Conservation (phyloP, 768 basidiomycete genomes). For the Kwoniella heveanensis region DNA sequence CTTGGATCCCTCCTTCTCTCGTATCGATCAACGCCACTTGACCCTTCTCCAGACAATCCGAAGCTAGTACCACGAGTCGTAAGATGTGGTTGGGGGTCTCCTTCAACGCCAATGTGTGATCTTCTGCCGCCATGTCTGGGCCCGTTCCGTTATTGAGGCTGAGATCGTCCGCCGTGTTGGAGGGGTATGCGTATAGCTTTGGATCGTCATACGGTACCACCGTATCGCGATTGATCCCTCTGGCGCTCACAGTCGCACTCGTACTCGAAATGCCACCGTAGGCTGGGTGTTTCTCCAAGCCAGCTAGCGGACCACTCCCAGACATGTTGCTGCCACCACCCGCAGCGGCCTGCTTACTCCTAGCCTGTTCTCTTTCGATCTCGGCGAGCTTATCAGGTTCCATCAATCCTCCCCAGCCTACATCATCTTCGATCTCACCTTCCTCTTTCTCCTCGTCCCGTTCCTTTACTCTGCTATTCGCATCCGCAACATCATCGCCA, state of each 20-base stretch:
- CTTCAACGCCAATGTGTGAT: no score
- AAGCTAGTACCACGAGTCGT: slow-evolving; percentile 39
- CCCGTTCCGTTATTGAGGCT: no score
- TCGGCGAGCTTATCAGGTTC: slow-evolving; percentile 37
- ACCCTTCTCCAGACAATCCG: slow-evolving; percentile 20
- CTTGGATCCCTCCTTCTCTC: slow-evolving; percentile 39
- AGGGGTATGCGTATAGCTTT: slow-evolving; percentile 22
- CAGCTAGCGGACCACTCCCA: background rate
- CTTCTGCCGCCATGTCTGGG: slow-evolving; percentile 4
- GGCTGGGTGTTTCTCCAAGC: slow-evolving; percentile 26
- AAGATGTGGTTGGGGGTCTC: slow-evolving; percentile 42
- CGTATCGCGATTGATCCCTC: background rate
- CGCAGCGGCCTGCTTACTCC: background rate
- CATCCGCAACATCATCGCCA: background rate
- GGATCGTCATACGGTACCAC: slow-evolving; percentile 33
- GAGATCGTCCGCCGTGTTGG: slow-evolving; percentile 1
- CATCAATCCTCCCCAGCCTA: slow-evolving; percentile 50
- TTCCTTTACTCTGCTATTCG: background rate
- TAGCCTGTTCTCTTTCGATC: slow-evolving; percentile 13
- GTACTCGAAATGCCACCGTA: no score
- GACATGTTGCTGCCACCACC: background rate
- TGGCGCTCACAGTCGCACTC: background rate
- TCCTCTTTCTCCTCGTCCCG: slow-evolving; percentile 29
- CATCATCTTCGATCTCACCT: slow-evolving; percentile 48
- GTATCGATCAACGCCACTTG: slow-evolving; percentile 46